phyloP scores from a whole-genome alignment of 805 yeast genomes.

The Ogataea pignaliae region DNA sequence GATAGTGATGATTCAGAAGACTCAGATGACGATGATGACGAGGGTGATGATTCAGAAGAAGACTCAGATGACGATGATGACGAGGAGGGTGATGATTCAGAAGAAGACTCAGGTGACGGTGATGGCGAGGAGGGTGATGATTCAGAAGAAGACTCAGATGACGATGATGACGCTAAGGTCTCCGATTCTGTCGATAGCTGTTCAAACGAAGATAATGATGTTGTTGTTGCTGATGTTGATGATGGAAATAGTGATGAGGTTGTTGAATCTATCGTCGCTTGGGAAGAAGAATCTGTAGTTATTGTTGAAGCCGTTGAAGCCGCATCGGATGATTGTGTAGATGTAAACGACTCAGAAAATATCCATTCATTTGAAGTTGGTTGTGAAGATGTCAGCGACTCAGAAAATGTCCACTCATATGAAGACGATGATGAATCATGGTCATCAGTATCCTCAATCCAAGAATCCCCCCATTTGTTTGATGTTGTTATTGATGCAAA shows the following conservation, averaged over 20 bases:
- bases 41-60: background rate
- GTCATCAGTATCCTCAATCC: no score
- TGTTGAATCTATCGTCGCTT: background rate
- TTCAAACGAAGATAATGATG: conserved; percentile 4
- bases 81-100: conserved; percentile 1
- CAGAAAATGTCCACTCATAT: no score
- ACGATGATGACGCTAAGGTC: conserved; percentile 2
- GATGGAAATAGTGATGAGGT: background rate
- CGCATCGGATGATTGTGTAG: no score
- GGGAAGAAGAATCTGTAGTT: background rate
- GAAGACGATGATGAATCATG: no score
- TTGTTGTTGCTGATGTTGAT: conserved; percentile 11
- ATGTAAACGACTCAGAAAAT: no score
- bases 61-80: conserved; percentile 2
- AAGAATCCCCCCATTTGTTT: no score
- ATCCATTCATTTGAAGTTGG: no score
- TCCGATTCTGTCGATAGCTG: conserved; percentile 1
- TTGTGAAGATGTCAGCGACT: no score
- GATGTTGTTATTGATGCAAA: no score
- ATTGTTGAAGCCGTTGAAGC: no score
- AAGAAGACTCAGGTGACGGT: background rate
- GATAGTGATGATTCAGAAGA: conserved; percentile 1
- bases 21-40: conserved; percentile 3
- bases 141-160: conserved; percentile 1
- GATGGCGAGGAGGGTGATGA: conserved; percentile 4